Base-by-base conservation (phyloP, 495 filamentous ascomycete genomes). In the Annulohypoxylon stygium region DNA sequence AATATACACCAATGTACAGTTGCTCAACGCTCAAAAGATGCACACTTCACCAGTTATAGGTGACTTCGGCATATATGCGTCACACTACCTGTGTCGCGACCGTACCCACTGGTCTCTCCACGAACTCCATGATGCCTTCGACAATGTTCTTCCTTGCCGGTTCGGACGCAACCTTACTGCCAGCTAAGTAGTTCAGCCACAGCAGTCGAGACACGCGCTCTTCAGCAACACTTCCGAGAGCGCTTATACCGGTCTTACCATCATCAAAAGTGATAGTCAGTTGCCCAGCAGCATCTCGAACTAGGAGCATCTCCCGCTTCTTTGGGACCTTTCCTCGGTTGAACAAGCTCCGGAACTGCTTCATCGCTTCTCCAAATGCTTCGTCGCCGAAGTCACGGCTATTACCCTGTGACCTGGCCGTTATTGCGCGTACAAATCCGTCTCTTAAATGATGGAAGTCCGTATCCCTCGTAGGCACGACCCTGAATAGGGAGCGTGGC, bases 371-470 rank as follows among this genome's bases (percentile, higher is more conserved):
- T 3, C 91, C 90, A 72, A 98, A 98, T 1, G 78, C 78, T 50
- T 93, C 91, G 71, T 92, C 92, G 41, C 89, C 85, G 75, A 86
- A 91, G 63, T 88, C 86, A 14, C 76, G 67, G 34, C 75, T 78
- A 30, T 79, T 80, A 55, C 83, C 82, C 83, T 84, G 73, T 16
- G 89, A 90, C n/a, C 92, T 87, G 2, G 85, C 88, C 36, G 92
- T 92, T 70, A 99, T 91, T 16, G 92, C 91, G 2, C 93, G 87
- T 20, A 98, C 92, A 85, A 93, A 97, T 0, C 93, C 95, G 78
- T 99, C 96, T 36, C 94, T 87, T 69, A 99, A 77, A 76, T 99
- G 96, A 78, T 90, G 86, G 81, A 97, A 97, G 79, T 97, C 94
- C 4, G 96, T 98, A 79, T 94, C 93, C 36, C 93, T 86, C 0